phyloP scores from a whole-genome alignment of 305 asterid genomes.

The Fraxinus paxiana region DNA sequence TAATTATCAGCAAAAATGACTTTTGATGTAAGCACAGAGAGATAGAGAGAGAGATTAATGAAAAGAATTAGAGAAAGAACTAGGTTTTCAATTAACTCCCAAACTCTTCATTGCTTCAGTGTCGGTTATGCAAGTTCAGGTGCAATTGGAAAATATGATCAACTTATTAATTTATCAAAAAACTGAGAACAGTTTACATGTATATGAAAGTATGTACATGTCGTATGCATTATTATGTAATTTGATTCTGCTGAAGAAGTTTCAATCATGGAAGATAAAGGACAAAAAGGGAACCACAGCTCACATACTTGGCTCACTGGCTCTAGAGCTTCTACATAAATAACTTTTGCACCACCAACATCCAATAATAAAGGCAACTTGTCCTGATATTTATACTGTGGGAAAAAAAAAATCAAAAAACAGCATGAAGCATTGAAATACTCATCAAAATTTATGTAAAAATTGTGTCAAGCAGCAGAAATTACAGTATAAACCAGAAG shows the following conservation, averaged over 20 bases:
- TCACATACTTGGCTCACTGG: conserved; percentile 47
- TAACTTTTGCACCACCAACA: conserved; percentile 63
- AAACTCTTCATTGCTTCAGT: neutral
- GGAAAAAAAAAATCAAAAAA: conserved; percentile 13
- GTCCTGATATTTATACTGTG: conserved; percentile 72
- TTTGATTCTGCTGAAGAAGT: conserved; percentile 8
- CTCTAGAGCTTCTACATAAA: conserved; percentile 42
- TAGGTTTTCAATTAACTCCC: neutral
- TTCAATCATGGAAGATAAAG: conserved; percentile 11
- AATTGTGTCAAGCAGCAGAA: conserved; percentile 14
- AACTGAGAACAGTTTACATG: conserved; percentile 13
- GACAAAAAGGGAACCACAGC: conserved; percentile 2
- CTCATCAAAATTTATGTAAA: conserved; percentile 8
- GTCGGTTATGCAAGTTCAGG: neutral
- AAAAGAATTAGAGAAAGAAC: neutral
- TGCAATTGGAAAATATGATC: neutral
- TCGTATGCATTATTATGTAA: neutral
- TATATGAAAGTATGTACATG: neutral
- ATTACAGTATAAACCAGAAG: conserved; percentile 4
- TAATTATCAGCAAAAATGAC: neutral
- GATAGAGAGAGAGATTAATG: neutral
- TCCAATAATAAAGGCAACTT: conserved; percentile 66
- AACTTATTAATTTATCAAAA: conserved; percentile 1
- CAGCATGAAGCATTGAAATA: conserved; percentile 3
- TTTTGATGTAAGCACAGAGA: neutral